Evolutionary conservation across 805 yeast species (phyloP).

Genomic region (Pichia sporocuriosa): DNA sequence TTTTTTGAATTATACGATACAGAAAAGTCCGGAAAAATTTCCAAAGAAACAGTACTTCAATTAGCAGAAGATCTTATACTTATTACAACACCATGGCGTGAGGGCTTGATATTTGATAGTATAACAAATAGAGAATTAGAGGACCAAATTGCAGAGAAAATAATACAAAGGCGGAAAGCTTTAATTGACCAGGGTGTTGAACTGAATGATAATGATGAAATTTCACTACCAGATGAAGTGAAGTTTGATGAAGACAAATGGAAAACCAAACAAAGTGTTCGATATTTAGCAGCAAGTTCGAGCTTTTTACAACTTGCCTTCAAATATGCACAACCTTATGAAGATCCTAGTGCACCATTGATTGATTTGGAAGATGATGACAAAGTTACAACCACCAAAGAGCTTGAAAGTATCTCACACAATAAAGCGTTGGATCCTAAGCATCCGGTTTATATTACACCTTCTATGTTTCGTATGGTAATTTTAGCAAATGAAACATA

Average conservation of each 20-base stretch:
- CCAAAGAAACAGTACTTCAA: slow-evolving; percentile 71
- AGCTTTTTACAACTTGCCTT: slow-evolving; percentile 80
- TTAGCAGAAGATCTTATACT: slow-evolving; percentile 82
- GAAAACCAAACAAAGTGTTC: slow-evolving; percentile 59
- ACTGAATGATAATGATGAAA: slow-evolving; percentile 28
- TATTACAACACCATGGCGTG: slow-evolving; percentile 82
- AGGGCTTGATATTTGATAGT: slow-evolving; percentile 57
- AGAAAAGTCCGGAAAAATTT: slow-evolving; percentile 52
- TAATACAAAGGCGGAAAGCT: slow-evolving; percentile 36
- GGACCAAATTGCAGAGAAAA: slow-evolving; percentile 57
- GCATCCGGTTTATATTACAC: slow-evolving; percentile 63
- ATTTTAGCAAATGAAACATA: slow-evolving; percentile 89
- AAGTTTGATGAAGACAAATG: slow-evolving; percentile 57
- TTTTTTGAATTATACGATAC: slow-evolving; percentile 73
- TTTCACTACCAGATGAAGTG: slow-evolving; percentile 50
- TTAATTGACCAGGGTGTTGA: slow-evolving; percentile 28
- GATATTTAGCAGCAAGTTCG: slow-evolving; percentile 83
- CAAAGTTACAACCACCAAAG: neutral
- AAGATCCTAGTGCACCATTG: slow-evolving; percentile 35
- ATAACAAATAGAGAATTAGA: slow-evolving; percentile 60
- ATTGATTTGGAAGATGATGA: slow-evolving; percentile 37
- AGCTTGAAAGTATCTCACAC: slow-evolving; percentile 35
- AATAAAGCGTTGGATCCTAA: slow-evolving; percentile 81
- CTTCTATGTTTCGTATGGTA: slow-evolving; percentile 93
- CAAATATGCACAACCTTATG: slow-evolving; percentile 78